These are phyloP conservation scores for Trichomonascus vanleenenianus DNA, from an alignment of 805 yeast species.

Conservation along the genomic window DNA sequence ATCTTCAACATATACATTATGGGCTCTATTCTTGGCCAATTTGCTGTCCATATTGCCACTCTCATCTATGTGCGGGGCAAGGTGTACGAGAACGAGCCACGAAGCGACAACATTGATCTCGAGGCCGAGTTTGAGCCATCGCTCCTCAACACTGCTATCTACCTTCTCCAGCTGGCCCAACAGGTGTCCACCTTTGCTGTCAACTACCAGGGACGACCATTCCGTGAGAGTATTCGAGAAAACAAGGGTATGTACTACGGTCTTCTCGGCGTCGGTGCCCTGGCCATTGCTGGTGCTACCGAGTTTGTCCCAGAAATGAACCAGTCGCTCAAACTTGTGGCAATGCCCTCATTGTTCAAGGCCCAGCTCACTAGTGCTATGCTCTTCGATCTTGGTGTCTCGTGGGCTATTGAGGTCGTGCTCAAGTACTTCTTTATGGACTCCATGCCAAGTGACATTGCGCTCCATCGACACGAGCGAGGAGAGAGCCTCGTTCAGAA, in stretches of 20 bases:
- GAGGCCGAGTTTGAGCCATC: slow-evolving; percentile 88
- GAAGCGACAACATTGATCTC: slow-evolving; percentile 81
- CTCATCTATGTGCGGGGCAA: slow-evolving; percentile 76
- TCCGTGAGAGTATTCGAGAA: slow-evolving; percentile 81
- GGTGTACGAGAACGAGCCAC: slow-evolving; percentile 84
- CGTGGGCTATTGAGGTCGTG: slow-evolving; percentile 72
- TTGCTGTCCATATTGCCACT: slow-evolving; percentile 82
- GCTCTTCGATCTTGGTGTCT: slow-evolving; percentile 63
- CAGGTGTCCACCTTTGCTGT: slow-evolving; percentile 97
- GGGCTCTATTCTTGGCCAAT: slow-evolving; percentile 97
- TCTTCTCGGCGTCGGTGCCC: slow-evolving; percentile 77
- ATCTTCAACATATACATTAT: slow-evolving; percentile 91
- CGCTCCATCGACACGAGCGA: slow-evolving; percentile 34
- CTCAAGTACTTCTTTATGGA: slow-evolving; percentile 82
- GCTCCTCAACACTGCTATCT: slow-evolving; percentile 90
- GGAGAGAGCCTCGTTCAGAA: slow-evolving; percentile 18
- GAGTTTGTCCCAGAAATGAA: slow-evolving; percentile 93
- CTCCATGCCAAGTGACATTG: slow-evolving; percentile 87
- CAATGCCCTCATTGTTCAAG: slow-evolving; percentile 71
- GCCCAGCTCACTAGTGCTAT: slow-evolving; percentile 65
- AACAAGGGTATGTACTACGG: slow-evolving; percentile 98
- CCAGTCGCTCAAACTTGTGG: slow-evolving; percentile 85
- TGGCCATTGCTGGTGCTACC: slow-evolving; percentile 87
- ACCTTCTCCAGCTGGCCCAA: slow-evolving; percentile 87
- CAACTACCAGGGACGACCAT: slow-evolving; percentile 95